Evolutionary conservation across 1,284 basidiomycete species (phyloP), one percentile per base, ranked within the genome.

Genomic region (Ganoderma lucidum): DNA sequence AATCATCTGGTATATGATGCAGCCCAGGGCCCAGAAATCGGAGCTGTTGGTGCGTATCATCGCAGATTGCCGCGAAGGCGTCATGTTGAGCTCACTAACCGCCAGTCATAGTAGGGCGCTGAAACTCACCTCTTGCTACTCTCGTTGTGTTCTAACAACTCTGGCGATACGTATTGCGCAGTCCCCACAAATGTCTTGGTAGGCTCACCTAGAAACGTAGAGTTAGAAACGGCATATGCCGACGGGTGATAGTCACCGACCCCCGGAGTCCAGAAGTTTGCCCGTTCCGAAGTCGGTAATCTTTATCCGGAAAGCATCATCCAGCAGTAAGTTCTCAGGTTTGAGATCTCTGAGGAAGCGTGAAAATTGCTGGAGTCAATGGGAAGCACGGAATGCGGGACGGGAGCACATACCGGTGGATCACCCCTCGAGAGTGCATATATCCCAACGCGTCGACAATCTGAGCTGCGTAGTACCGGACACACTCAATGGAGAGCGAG

Each of bases 271-370:
- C 62, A 96, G 83, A 73, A 97, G 86, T 82, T 97, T 97, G 42
- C 96, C 96, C 23, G 96, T 98, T 12, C 98, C 98, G 81, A 99
- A 99, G 81, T 99, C 98, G 37, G 97, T 96, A 28, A 99, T 90
- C 81, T 97, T 98, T 80, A 98, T 90, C 63, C 96, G 90, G 82
- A 91, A 94, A 28, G 91, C 87, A 62, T 89, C 88, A 76, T 97
- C 96, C 53, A 99, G 86, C 17, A 99, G 84, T 55, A 99, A 87
- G 80, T 98, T 98, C 81, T 98, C 96, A 1, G 96, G 96, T 81
- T 97, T 98, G 53, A 97, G 85, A 80, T 97, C 95, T 45, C 89
- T 90, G 78, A 32, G 39, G 62, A 55, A 35, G 48, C 53, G 59
- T 48, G 55, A 63, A 70, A 59, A 62, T 66, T 67, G 60, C 30